Evolutionary conservation across 108 stramenopile species (phyloP), one percentile per base, ranked within the genome.

Genomic region (Phaeodactylum tricornutum): DNA sequence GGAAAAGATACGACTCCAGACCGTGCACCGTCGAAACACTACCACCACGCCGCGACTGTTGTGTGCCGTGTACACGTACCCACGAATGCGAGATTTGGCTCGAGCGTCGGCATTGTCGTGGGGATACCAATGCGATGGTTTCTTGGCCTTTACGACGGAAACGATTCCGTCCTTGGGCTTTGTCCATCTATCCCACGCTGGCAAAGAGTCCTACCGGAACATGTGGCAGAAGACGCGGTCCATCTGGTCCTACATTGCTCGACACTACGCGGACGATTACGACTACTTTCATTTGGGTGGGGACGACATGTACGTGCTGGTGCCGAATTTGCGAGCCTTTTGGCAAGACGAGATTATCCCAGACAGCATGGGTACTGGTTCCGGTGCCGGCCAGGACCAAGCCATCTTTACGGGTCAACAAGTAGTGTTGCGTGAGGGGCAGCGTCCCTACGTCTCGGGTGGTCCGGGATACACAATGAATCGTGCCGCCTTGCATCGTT

Each of bases 221-320:
- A 95, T 95, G 68, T 95, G 93, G 93, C 93, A 92, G 73, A 91
- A 91, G 37, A 59, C 77, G 5, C 51, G 87, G 28, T 46, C 66
- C 38, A 91, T 90, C 31, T 86, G 79, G 90, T 41, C 62, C 29
- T 90, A 84, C 59, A 37, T 84, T 3, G 37, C 67, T 50, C 53
- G 51, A 23, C 66, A 90, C 51, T 92, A 81, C 42, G 30, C 41
- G 12, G 62, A 82, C 17, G 67, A 87, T 5, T 94, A 64, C 52
- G 93, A 94, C 45, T 94, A 45, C 42, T 92, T 88, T 56, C 64
- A 81, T 42, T 26, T 90, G 19, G 49, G 59, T 16, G 81, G 77
- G 6, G 93, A 94, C 50, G 93, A 94, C 50, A 65, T 45, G 43
- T 68, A 61, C 47, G 9, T 74, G 27, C 29, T 68, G 1, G 46